Percentiles rank a stretch among this genome's conserved stretches.
Conservation (phyloP, 169 alveolate species). For the Amoebophrya sp. region DNA sequence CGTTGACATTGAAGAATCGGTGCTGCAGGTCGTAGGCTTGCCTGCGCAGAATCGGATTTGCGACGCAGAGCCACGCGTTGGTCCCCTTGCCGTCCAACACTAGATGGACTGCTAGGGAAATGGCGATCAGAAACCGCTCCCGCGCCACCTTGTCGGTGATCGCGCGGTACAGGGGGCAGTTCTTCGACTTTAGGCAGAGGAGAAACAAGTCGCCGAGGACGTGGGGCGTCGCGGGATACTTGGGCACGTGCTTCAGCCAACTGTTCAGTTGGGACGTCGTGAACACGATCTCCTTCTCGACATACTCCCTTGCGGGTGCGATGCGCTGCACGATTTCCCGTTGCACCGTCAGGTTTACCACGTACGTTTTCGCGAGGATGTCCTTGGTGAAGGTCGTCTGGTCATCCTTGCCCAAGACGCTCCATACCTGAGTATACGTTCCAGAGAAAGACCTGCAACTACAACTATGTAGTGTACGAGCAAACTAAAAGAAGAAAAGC, state of each 20-base stretch:
- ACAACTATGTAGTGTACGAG: too few relatives aligned
- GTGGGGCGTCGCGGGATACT: background rate
- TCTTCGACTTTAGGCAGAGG: background rate
- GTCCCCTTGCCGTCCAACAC: background rate
- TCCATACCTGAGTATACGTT: too few relatives aligned
- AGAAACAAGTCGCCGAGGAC: constrained; percentile 6
- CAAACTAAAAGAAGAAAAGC: too few relatives aligned
- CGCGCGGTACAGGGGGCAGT: background rate
- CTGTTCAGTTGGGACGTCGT: background rate
- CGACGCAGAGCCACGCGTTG: background rate
- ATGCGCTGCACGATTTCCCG: background rate
- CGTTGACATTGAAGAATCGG: background rate
- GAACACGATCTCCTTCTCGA: background rate
- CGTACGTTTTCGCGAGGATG: background rate
- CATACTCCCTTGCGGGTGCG: background rate
- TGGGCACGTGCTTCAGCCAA: background rate
- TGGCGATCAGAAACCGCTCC: constrained; percentile 9
- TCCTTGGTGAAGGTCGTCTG: background rate
- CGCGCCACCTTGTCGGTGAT: constrained; percentile 6
- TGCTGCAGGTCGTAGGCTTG: constrained; percentile 12
- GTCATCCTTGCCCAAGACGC: background rate
- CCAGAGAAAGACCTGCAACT: too few relatives aligned
- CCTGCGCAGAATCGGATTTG: background rate
- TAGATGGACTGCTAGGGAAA: background rate
- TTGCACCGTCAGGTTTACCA: background rate